Evolutionary conservation across 2,329 filamentous ascomycete species (phyloP), one percentile per base, ranked within the genome.

Genomic region (Lachnellula arida): DNA sequence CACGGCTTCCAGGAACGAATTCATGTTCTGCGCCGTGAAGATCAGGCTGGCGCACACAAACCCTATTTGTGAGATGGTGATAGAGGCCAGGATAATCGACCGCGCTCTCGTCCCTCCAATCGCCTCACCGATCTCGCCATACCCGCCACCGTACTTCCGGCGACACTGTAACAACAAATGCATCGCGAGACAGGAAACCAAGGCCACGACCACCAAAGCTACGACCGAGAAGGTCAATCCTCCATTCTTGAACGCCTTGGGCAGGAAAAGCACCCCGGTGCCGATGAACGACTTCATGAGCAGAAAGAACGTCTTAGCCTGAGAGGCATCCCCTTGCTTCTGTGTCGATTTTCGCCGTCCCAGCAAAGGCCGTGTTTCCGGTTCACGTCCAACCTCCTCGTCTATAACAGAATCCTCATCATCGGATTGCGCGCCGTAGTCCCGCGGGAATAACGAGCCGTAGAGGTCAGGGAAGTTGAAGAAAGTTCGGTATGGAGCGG

Each of bases 271-370:
- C 9, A 97, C 92, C 54, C 92, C 92, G 0, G 93, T 97, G 17
- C 94, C 93, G 46, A 97, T 92, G 69, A 97, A 97, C 0, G 92
- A 96, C 76, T 97, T 97, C 62, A 97, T 82, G 46, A 97, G 78
- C 53, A 97, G 80, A 65, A 96, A 74, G n/a, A 89, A 86, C 5
- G 93, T 92, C 58, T 87, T 91, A 51, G 85, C 90, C 37, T 91
- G 88, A 56, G 81, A 85, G 19, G 84, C 83, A 53, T 86, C 82
- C 40, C 89, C 86, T 50, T 89, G 91, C 68, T 89, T 91, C 68
- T 25, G 51, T 9, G 42, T 54, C 40, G 89, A 82, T 72, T 82
- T 86, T 60, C 86, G 83, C 64, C 81, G 80, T 15, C 85, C 86
- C 5, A 85, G 81, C 2, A 88, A 87, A 58, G 97, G 78, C 14